Evolutionary conservation across 345 rosid genomes (phyloP).

Genomic region (Lagerstroemia speciosa): DNA sequence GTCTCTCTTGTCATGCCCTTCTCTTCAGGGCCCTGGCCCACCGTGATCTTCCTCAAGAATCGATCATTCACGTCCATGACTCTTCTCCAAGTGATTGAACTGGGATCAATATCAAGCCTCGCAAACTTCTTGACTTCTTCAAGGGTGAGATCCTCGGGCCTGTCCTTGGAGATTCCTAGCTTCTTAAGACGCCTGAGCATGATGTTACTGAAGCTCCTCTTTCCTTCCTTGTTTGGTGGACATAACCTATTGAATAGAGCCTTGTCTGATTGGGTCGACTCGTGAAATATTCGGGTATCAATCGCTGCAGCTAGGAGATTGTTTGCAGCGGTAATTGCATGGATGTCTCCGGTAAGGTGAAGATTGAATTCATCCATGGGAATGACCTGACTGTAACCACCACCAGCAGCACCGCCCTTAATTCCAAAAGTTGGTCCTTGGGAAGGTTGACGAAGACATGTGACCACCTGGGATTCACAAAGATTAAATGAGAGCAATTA

Average conservation of each 20-base stretch:
- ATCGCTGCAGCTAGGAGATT: conserved; percentile 98
- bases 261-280: conserved; percentile 85
- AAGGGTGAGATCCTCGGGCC: conserved; percentile 81
- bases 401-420: conserved; percentile 99
- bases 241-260: conserved; percentile 86
- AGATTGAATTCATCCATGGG: conserved; percentile 99
- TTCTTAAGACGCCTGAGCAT: conserved; percentile 84
- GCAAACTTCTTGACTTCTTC: conserved; percentile 73
- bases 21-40: conserved; percentile 97
- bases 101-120: conserved; percentile 85
- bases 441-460: conserved; percentile 97
- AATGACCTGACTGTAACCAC: conserved; percentile 96
- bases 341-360: conserved; percentile 95
- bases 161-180: conserved; percentile 74
- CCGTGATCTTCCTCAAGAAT: conserved; percentile 78
- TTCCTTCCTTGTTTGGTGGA: conserved; percentile 82
- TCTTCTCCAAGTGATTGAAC: conserved; percentile 91
- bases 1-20: conserved; percentile 97
- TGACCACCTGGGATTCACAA: conserved; percentile 55
- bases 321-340: conserved; percentile 98
- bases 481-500: neutral
- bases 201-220: conserved; percentile 62
- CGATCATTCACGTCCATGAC: conserved; percentile 98
- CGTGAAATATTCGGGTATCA: conserved; percentile 94
- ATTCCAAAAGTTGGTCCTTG: conserved; percentile 99